phyloP scores from a whole-genome alignment of 345 rosid genomes.

The Eucalyptus cloeziana region DNA sequence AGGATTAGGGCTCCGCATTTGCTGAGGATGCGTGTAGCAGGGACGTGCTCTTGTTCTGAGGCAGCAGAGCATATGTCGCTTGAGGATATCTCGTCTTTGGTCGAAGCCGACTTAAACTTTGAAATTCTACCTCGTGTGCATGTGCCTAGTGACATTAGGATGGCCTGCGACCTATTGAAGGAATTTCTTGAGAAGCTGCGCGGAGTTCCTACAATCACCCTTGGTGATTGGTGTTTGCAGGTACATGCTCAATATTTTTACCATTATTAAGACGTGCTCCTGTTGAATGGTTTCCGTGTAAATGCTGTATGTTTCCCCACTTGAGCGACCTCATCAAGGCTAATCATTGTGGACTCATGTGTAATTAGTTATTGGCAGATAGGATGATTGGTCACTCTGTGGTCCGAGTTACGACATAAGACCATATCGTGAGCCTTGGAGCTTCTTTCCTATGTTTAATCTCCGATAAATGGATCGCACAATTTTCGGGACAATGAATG shows the following conservation, averaged over 20 bases:
- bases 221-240: background rate
- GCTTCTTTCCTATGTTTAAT: background rate
- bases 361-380: too few relatives aligned
- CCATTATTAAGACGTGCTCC: background rate
- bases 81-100: background rate
- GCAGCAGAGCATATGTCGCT: background rate
- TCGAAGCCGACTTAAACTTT: background rate
- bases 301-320: too few relatives aligned
- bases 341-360: background rate
- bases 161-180: background rate
- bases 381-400: too few relatives aligned
- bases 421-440: background rate
- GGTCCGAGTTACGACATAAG: too few relatives aligned
- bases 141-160: background rate
- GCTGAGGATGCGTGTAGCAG: background rate
- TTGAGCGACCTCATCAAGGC: too few relatives aligned
- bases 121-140: too few relatives aligned
- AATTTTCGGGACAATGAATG: too few relatives aligned
- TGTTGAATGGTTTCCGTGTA: too few relatives aligned
- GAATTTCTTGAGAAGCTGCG: background rate
- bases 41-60: too few relatives aligned
- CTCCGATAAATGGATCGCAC: too few relatives aligned
- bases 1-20: background rate
- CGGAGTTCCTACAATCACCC: too few relatives aligned
- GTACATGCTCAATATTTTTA: background rate